Evolutionary conservation across 2,329 filamentous ascomycete species (phyloP).

Genomic region (Colletotrichum limetticola): DNA sequence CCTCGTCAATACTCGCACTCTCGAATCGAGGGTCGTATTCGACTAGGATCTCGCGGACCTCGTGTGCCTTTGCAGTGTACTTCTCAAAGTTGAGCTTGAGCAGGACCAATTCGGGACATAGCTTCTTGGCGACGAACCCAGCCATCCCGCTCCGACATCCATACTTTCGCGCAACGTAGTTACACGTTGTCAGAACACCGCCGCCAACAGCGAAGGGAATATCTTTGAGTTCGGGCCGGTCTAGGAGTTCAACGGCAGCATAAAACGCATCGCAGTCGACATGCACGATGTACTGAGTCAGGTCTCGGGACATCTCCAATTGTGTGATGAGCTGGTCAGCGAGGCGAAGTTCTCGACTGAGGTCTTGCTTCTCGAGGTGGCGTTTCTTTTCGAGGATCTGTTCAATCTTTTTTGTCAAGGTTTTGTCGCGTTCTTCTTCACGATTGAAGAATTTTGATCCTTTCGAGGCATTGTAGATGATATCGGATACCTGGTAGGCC

Average conservation of each 20-base stretch:
- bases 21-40: slow-evolving; percentile 94
- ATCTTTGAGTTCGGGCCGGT: slow-evolving; percentile 84
- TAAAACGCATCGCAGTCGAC: slow-evolving; percentile 99
- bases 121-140: slow-evolving; percentile 91
- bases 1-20: slow-evolving; percentile 94
- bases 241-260: slow-evolving; percentile 89
- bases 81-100: slow-evolving; percentile 90
- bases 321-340: slow-evolving; percentile 85
- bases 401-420: slow-evolving; percentile 86
- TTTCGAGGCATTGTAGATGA: slow-evolving; percentile 97
- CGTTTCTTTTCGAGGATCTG: slow-evolving; percentile 80
- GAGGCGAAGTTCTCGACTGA: slow-evolving; percentile 76
- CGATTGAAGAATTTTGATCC: slow-evolving; percentile 96
- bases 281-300: slow-evolving; percentile 88
- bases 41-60: slow-evolving; percentile 83
- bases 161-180: slow-evolving; percentile 90
- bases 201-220: slow-evolving; percentile 90
- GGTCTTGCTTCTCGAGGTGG: slow-evolving; percentile 79
- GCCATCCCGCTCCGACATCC: slow-evolving; percentile 97
- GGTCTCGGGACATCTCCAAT: slow-evolving; percentile 81
- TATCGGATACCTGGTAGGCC: slow-evolving; percentile 78
- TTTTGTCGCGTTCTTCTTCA: slow-evolving; percentile 84
- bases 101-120: slow-evolving; percentile 87
- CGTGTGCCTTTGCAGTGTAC: slow-evolving; percentile 88
- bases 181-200: slow-evolving; percentile 75